A percentile compares a stretch with the other conserved stretches of the same genome.
phyloP scores from a whole-genome alignment of 495 filamentous ascomycete species.

The Bryoglossum gracile region DNA sequence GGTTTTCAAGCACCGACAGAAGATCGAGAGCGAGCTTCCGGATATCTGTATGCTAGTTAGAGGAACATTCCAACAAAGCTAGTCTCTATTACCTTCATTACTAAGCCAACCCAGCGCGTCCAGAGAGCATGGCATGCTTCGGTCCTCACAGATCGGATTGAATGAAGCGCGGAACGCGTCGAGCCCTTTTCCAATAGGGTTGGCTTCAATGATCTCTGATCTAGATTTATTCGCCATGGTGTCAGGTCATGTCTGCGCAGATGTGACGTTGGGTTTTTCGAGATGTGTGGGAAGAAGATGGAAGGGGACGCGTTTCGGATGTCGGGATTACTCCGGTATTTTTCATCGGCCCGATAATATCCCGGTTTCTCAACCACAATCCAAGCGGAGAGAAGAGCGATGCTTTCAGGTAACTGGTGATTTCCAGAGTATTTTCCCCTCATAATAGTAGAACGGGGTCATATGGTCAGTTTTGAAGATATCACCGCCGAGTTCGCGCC shows the following conservation, averaged over 20 bases:
- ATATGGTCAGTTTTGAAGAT: slow-evolving; percentile 15
- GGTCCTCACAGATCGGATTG: slow-evolving; percentile 7
- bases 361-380: too few relatives aligned
- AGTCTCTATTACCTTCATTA: slow-evolving; percentile 10
- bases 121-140: background rate
- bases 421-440: too few relatives aligned
- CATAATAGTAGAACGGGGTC: too few relatives aligned
- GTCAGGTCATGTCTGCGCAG: too few relatives aligned
- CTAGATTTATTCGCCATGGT: slow-evolving; percentile 14
- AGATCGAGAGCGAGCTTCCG: slow-evolving; percentile 3
- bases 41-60: slow-evolving; percentile 3
- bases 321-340: too few relatives aligned
- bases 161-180: slow-evolving; percentile 8
- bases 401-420: too few relatives aligned
- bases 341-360: too few relatives aligned
- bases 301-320: too few relatives aligned
- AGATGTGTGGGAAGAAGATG: too few relatives aligned
- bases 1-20: slow-evolving; percentile 1
- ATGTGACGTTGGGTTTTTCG: too few relatives aligned
- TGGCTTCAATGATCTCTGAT: slow-evolving; percentile 14
- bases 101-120: slow-evolving; percentile 4
- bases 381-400: too few relatives aligned
- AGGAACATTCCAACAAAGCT: background rate
- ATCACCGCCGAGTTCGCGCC: slow-evolving; percentile 13
- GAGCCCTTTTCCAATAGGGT: slow-evolving; percentile 6